These are phyloP conservation scores for Metarhizium brunneum DNA, from an alignment of 2,329 filamentous ascomycete genomes.

Conservation along the genomic window DNA sequence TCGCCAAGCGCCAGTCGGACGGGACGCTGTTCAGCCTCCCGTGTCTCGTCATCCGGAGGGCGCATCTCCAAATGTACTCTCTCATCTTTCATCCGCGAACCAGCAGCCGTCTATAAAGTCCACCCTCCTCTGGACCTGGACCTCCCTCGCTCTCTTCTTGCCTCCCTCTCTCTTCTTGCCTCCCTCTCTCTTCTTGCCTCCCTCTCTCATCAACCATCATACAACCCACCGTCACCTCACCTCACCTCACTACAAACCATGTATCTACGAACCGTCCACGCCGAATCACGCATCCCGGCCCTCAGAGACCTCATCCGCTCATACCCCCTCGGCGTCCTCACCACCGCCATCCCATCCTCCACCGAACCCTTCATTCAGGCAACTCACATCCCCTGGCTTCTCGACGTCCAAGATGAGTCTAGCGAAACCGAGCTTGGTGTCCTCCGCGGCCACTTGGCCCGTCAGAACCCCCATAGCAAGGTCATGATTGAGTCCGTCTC, in stretches of 20 bases:
- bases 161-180: background rate
- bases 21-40: too few relatives aligned
- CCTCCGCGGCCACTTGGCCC: slow-evolving; percentile 53
- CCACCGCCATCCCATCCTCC: slow-evolving; percentile 47
- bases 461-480: slow-evolving; percentile 55
- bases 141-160: background rate
- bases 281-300: slow-evolving; percentile 36
- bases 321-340: slow-evolving; percentile 53
- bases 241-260: slow-evolving; percentile 26
- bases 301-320: slow-evolving; percentile 48
- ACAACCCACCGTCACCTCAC: background rate
- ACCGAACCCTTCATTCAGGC: slow-evolving; percentile 42
- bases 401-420: slow-evolving; percentile 37
- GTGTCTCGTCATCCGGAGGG: too few relatives aligned
- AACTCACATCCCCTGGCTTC: slow-evolving; percentile 51
- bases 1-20: too few relatives aligned
- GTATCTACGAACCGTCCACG: slow-evolving; percentile 48
- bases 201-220: background rate
- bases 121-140: too few relatives aligned
- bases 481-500: slow-evolving; percentile 41
- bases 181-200: background rate
- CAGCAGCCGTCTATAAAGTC: too few relatives aligned
- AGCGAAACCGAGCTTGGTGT: slow-evolving; percentile 29
- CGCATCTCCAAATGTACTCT: too few relatives aligned
- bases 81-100: too few relatives aligned